Evolutionary conservation across 1,139 yeast species (phyloP).

Genomic region (Geotrichum europaeum): DNA sequence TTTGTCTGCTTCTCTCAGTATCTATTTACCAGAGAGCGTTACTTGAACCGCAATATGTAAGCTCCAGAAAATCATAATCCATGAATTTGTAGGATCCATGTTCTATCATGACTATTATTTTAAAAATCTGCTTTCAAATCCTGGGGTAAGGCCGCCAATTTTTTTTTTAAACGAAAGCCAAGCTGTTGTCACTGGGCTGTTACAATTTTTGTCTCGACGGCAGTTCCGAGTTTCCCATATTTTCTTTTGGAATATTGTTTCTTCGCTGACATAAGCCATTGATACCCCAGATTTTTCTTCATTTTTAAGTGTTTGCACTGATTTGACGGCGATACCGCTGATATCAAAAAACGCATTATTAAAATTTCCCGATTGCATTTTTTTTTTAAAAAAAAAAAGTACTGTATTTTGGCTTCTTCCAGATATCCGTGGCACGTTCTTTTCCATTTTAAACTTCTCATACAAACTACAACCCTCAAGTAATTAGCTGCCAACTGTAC

Average conservation of each 20-base stretch:
- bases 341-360: background rate
- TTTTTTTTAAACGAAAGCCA: background rate
- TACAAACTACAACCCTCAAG: background rate
- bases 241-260: background rate
- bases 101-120: background rate
- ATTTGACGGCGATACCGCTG: background rate
- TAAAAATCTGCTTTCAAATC: background rate
- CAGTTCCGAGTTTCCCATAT: background rate
- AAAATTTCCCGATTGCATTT: background rate
- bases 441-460: background rate
- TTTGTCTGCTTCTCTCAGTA: background rate
- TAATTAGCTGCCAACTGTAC: background rate
- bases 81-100: background rate
- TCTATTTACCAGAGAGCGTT: background rate
- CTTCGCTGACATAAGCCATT: background rate
- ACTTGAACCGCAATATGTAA: background rate
- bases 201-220: background rate
- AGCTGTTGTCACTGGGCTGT: background rate
- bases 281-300: background rate
- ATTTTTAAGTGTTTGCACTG: background rate
- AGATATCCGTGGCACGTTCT: background rate
- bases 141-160: background rate
- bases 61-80: background rate
- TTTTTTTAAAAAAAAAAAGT: background rate
- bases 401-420: background rate